Percentiles rank a stretch among this genome's conserved stretches.
Evolutionary conservation across 192 early-diverging fungal species (phyloP).

Genomic region (Funneliformis mosseae): DNA sequence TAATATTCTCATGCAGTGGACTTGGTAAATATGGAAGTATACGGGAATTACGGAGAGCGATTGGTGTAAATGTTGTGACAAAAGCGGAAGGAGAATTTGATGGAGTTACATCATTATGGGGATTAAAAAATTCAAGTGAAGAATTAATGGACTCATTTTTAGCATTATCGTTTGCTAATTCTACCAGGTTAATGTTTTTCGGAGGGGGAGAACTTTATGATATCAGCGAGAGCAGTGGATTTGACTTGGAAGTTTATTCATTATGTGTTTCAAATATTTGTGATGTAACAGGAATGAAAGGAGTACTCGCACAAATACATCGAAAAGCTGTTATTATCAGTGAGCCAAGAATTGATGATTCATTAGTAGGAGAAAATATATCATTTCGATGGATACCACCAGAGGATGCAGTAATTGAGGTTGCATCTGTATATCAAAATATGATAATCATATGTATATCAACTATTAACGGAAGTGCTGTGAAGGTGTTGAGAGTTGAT

Average conservation of each 20-base stretch:
- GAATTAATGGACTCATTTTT: slow-evolving; percentile 6
- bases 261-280: slow-evolving; percentile 11
- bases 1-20: slow-evolving; percentile 17
- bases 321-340: neutral
- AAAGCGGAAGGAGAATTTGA: slow-evolving; percentile 1
- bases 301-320: slow-evolving; percentile 8
- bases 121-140: slow-evolving; percentile 8
- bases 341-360: neutral
- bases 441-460: neutral
- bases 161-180: slow-evolving; percentile 20
- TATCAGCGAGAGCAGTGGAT: slow-evolving; percentile 16
- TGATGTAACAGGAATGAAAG: neutral
- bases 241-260: slow-evolving; percentile 15
- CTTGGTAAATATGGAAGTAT: slow-evolving; percentile 12
- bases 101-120: slow-evolving; percentile 15
- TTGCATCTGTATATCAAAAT: slow-evolving; percentile 1
- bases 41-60: slow-evolving; percentile 18
- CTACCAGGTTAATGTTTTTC: slow-evolving; percentile 7
- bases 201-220: slow-evolving; percentile 10
- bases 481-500: neutral
- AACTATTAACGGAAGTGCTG: slow-evolving; percentile 12
- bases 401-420: slow-evolving; percentile 6
- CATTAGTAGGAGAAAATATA: neutral
- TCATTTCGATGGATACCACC: neutral
- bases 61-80: slow-evolving; percentile 11